phyloP scores from a whole-genome alignment of 176 grass and related monocot genomes.

The Aegilops tauschii region DNA sequence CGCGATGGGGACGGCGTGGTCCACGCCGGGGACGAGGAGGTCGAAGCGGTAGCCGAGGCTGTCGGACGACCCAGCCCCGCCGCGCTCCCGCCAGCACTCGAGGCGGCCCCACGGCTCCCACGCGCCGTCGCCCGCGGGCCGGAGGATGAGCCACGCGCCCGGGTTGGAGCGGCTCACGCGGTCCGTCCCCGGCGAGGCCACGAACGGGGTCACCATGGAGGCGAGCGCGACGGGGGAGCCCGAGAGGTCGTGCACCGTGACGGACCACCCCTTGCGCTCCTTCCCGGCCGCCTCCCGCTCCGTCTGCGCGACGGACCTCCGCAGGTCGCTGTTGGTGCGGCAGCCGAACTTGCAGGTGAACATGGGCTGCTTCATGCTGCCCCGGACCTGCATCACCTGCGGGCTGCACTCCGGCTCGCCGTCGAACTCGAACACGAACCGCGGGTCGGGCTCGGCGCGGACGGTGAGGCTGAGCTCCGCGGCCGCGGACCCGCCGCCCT shows the following conservation, averaged over 20 bases:
- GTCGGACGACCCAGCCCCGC: constrained; percentile 51
- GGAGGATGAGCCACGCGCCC: constrained; percentile 93
- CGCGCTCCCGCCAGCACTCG: constrained; percentile 93
- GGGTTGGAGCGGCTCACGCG: constrained; percentile 90
- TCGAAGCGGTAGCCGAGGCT: constrained; percentile 86
- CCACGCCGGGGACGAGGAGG: constrained; percentile 58
- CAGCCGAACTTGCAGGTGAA: constrained; percentile 97
- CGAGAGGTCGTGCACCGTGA: constrained; percentile 94
- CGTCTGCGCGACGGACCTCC: constrained; percentile 42
- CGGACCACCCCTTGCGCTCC: constrained; percentile 96
- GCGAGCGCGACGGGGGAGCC: constrained; percentile 89
- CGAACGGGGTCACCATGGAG: constrained; percentile 94
- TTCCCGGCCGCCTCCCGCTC: constrained; percentile 48
- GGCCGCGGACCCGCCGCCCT: not conserved
- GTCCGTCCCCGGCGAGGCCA: constrained; percentile 77
- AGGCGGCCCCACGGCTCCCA: constrained; percentile 95
- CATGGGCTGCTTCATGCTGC: constrained; percentile 74
- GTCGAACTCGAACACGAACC: constrained; percentile 90
- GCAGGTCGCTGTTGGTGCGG: constrained; percentile 75
- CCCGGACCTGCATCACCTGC: constrained; percentile 69
- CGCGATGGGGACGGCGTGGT: constrained; percentile 53
- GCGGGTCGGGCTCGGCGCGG: constrained; percentile 70
- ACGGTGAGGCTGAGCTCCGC: constrained; percentile 68
- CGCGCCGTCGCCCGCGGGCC: constrained; percentile 64
- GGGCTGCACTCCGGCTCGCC: constrained; percentile 91